These are phyloP conservation scores for Dictyostelium citrinum DNA, from an alignment of 78 protist genomes.

Conservation along the genomic window DNA sequence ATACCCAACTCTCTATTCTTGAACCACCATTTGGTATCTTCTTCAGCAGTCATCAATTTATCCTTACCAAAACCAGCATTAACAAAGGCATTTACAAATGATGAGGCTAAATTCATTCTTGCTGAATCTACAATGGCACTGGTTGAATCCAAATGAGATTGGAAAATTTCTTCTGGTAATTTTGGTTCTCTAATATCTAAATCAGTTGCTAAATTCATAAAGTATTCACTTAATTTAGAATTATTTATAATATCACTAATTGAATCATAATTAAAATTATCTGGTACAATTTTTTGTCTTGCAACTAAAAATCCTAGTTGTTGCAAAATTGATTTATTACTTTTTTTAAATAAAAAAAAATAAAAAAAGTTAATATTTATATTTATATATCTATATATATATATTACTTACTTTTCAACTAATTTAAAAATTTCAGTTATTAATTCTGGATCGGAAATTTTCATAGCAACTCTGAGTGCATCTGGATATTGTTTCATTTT, in stretches of 20 bases:
- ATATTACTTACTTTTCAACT: constrained; percentile 53
- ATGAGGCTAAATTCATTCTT: constrained; percentile 92
- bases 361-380: not conserved
- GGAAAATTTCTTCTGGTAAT: constrained; percentile 98
- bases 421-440: constrained; percentile 41
- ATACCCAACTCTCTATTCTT: constrained; percentile 96
- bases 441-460: constrained; percentile 25
- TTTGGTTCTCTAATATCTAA: constrained; percentile 96
- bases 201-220: constrained; percentile 91
- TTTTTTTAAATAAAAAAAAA: not conserved
- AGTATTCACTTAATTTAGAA: constrained; percentile 84
- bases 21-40: constrained; percentile 90
- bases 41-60: constrained; percentile 91
- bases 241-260: constrained; percentile 84
- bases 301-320: constrained; percentile 92
- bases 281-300: constrained; percentile 75
- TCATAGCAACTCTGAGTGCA: constrained; percentile 59
- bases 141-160: constrained; percentile 82
- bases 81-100: constrained; percentile 97
- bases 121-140: constrained; percentile 85
- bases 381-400: too few relatives aligned
- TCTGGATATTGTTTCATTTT: constrained; percentile 77
- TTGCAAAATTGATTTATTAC: constrained; percentile 22
- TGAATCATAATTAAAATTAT: constrained; percentile 18
- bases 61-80: constrained; percentile 95